Base-by-base conservation (phyloP, 140 eudicot species). In the Erigeron philadelphicus region DNA sequence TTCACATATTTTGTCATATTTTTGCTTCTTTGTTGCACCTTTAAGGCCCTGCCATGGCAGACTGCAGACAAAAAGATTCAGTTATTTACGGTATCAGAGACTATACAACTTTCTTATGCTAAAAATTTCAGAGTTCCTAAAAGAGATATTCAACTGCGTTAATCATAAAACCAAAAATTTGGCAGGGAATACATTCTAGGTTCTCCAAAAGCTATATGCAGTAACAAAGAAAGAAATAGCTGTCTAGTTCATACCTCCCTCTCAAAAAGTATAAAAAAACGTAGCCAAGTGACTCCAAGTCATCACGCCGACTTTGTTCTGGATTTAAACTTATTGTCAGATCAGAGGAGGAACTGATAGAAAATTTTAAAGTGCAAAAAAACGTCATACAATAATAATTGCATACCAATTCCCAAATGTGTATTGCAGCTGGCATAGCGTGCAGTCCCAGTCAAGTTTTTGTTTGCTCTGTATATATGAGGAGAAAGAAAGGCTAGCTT, bases 251-350 rank as follows among this genome's bases (percentile, higher is more conserved):
- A 42, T 66, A 89, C 95, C 96, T 89, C 68, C 96, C 96, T 82
- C 95, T 80, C 62, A 91, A 78, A 74, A 91, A 91, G 77, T 91
- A 91, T 77, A 91, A 76, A 13, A 91, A 82, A 65, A 91, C 97
- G 72, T 82, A 91, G 64, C 97, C 97, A 77, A 91, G 89, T 62
- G 96, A 88, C 78, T 91, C 97, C 64, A 91, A 75, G 80, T 91
- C 97, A 81, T 91, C 96, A 60, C 97, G 85, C 38, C 97, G 87
- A 74, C 97, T 84, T 88, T 91, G 97, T 75, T 91, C 97, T 91
- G 79, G 9, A 67, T 71, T n/a, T 21, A 18, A 62, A 62, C 67
- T 53, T 31, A 42, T 31, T 66, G 59, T 72, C 16, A 84, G 60
- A 63, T 11, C 18, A 70, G 52, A 53, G 7, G 42, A 64, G 52